phyloP scores from a whole-genome alignment of 129 eudicot species.

The Helianthus tuberosus region DNA sequence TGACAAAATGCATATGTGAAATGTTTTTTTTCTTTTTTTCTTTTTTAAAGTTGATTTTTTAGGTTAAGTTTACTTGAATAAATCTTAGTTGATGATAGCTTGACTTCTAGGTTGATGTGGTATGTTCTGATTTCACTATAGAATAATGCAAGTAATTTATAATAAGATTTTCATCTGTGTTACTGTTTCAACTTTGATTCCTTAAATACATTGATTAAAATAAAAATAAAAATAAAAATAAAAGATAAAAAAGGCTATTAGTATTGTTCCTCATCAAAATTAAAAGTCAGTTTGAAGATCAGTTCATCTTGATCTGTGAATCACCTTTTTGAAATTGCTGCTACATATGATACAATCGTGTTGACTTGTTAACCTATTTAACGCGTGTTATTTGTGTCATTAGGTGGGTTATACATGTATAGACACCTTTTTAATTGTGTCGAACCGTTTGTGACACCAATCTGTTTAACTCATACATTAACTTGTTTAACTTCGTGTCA shows the following conservation, averaged over 20 bases:
- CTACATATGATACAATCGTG: no score
- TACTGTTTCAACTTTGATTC: neutral
- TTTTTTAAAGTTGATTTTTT: slow-evolving; percentile 14
- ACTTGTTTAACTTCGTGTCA: no score
- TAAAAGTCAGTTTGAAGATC: slow-evolving; percentile 16
- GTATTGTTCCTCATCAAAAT: neutral
- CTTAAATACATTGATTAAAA: slow-evolving; percentile 1
- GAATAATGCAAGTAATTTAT: slow-evolving; percentile 7
- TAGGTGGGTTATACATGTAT: no score
- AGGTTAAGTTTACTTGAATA: slow-evolving; percentile 26
- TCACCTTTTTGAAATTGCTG: no score
- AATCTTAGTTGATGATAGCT: slow-evolving; percentile 29
- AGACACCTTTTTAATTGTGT: no score
- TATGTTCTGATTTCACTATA: slow-evolving; percentile 15
- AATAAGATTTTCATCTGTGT: neutral
- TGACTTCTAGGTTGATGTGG: slow-evolving; percentile 12
- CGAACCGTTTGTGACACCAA: no score
- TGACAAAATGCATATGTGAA: slow-evolving; percentile 22
- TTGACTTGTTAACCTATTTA: neutral
- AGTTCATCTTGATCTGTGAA: slow-evolving; percentile 26
- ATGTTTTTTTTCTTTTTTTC: neutral
- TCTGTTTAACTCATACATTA: no score
- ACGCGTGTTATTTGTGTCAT: neutral
- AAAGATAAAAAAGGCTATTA: neutral
- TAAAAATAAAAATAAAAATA: neutral